Percentiles rank a stretch among this genome's conserved stretches.
Conservation (phyloP, 352 stramenopile species). For the Phytophthora multivora region DNA sequence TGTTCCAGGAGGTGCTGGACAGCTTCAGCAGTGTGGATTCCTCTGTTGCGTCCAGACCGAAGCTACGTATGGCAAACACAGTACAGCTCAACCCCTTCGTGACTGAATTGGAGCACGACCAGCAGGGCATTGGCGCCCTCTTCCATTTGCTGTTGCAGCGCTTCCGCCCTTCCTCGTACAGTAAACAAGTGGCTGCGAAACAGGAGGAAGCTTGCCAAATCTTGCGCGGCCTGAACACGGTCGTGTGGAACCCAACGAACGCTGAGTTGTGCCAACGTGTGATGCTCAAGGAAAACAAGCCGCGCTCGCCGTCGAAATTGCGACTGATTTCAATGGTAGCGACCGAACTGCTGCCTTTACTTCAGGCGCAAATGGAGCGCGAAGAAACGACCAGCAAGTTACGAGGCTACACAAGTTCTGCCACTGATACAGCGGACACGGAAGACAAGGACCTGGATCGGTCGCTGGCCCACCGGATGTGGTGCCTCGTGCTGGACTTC, state of each 20-base stretch:
- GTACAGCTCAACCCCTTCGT: slow-evolving; percentile 52
- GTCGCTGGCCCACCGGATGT: slow-evolving; percentile 59
- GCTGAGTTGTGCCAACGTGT: slow-evolving; percentile 55
- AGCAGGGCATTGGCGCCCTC: slow-evolving; percentile 49
- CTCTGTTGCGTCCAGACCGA: slow-evolving; percentile 17
- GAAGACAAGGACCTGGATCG: slow-evolving; percentile 27
- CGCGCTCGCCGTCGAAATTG: slow-evolving; percentile 23
- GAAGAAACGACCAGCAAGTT: slow-evolving; percentile 37
- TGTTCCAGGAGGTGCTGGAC: slow-evolving; percentile 64
- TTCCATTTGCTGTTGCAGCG: slow-evolving; percentile 58
- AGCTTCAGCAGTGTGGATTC: slow-evolving; percentile 35
- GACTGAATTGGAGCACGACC: slow-evolving; percentile 55
- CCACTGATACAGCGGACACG: slow-evolving; percentile 5
- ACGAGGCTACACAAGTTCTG: slow-evolving; percentile 45
- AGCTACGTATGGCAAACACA: slow-evolving; percentile 41
- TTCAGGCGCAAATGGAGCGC: slow-evolving; percentile 43
- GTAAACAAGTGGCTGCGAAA: slow-evolving; percentile 24
- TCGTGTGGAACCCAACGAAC: slow-evolving; percentile 64
- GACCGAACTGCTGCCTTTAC: slow-evolving; percentile 48
- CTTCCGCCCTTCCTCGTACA: slow-evolving; percentile 41
- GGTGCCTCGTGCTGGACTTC: slow-evolving; percentile 62
- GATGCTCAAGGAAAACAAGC: slow-evolving; percentile 31
- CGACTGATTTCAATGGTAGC: slow-evolving; percentile 54
- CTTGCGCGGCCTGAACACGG: slow-evolving; percentile 46
- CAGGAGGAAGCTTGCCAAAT: slow-evolving; percentile 52